A percentile compares a stretch with the other conserved stretches of the same genome.
phyloP scores from a whole-genome alignment of 163 green algal genomes.

The Scenedesmus sp. region DNA sequence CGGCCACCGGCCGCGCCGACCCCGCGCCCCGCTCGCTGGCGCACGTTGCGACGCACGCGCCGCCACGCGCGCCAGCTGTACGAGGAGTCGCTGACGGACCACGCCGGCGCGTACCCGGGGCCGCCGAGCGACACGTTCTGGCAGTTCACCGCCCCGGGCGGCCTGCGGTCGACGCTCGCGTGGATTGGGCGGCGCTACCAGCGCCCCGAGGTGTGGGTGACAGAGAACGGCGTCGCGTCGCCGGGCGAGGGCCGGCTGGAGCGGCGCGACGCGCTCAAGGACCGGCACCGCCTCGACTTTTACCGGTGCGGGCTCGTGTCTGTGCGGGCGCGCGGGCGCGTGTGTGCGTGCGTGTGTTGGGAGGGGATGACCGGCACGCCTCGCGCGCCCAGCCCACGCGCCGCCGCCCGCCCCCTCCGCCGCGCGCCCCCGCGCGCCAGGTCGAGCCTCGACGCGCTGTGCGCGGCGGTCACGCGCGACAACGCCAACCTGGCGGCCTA shows the following conservation, averaged over 20 bases:
- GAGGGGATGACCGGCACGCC: neutral
- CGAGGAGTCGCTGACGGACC: conserved; percentile 23
- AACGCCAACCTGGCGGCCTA: conserved; percentile 55
- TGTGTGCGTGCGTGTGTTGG: neutral
- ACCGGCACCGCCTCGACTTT: conserved; percentile 53
- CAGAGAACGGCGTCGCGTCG: conserved; percentile 47
- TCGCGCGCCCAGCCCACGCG: conserved; percentile 47
- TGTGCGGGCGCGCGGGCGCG: neutral
- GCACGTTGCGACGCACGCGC: no score
- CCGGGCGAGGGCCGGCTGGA: conserved; percentile 1
- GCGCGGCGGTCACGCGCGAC: conserved; percentile 48
- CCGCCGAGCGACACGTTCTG: conserved; percentile 32
- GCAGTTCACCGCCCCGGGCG: conserved; percentile 37
- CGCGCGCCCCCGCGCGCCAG: conserved; percentile 2
- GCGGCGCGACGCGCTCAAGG: conserved; percentile 40
- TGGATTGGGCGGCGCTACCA: conserved; percentile 47
- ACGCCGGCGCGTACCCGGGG: neutral
- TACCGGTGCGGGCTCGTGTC: no score
- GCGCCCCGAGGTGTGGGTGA: conserved; percentile 48
- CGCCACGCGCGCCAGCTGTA: conserved; percentile 16
- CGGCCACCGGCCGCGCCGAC: no score
- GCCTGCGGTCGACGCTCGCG: conserved; percentile 32
- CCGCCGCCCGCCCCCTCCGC: conserved; percentile 22
- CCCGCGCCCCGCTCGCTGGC: no score
- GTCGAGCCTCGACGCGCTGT: conserved; percentile 52